Base-by-base conservation (phyloP, 306 rosid genomes). In the Morella rubra region DNA sequence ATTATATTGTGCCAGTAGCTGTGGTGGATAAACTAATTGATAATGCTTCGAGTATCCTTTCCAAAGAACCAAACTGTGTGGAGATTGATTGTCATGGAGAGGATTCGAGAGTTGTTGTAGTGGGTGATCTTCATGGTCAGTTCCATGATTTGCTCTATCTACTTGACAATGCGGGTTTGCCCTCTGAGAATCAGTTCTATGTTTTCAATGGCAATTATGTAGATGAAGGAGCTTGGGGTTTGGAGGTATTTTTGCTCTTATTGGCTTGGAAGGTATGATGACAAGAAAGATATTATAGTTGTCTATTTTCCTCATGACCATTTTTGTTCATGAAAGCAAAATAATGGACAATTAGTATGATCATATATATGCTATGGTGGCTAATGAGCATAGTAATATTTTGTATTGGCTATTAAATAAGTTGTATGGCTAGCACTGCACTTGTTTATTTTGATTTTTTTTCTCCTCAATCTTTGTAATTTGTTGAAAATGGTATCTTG, bases 131-230 rank as follows among this genome's bases (percentile, higher is more conserved):
- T 71, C 86, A 85, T 53, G 97, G 98, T 69, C 98, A 94, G 66
- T 90, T 90, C 76, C 91, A 82, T 65, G 98, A 91, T 86, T 81
- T 94, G 80, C 82, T 90, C 54, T 79, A 81, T 77, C 85, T 94
- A 27, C 83, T 94, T 44, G 84, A 75, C 77, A 85, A 85, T 78
- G 90, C 88, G 13, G 96, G 96, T 45, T 52, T 81, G 47, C 96
- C 97, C 42, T 94, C 94, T 52, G 91, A 90, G 84, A 85, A 81
- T 73, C 97, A 85, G 76, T 81, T 76, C 68, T 94, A 87, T 77
- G 90, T 94, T 77, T 91, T 90, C 82, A 91, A 88, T 85, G 98
- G 98, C 53, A 87, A 91, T 62, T 94, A 94, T 81, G 96, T 94
- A 51, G 88, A 84, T 80, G 84, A 81, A 76, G 97, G 96, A 85